Conservation (phyloP, 176 grass and related monocot genomes). For the Oropetium thomaeum region DNA sequence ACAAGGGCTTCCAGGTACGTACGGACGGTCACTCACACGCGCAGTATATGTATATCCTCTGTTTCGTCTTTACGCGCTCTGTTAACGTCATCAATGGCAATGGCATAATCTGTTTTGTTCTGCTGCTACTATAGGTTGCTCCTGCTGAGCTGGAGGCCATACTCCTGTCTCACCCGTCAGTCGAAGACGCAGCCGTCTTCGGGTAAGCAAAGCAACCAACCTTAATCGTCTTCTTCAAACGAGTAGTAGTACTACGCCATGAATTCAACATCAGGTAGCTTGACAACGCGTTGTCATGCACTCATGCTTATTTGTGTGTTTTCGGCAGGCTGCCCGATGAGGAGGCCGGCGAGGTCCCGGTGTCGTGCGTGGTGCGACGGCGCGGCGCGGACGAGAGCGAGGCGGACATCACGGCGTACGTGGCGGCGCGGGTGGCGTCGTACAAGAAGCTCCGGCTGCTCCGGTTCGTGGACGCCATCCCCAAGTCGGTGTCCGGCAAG, state of each 20-base stretch:
- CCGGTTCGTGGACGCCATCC: constrained; percentile 68
- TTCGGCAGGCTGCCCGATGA: constrained; percentile 66
- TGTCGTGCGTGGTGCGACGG: constrained; percentile 63
- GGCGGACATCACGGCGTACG: constrained; percentile 58
- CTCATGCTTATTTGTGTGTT: not conserved
- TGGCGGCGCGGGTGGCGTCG: constrained; percentile 57
- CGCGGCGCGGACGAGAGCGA: constrained; percentile 44
- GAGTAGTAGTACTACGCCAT: not conserved
- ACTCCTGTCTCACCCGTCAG: constrained; percentile 65
- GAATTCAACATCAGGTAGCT: not conserved
- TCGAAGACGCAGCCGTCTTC: constrained; percentile 79
- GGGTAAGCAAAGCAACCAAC: constrained; percentile 29
- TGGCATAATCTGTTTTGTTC: no score
- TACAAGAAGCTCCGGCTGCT: constrained; percentile 74
- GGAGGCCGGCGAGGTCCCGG: constrained; percentile 86
- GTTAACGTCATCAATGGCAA: no score
- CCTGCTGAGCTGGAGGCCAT: constrained; percentile 88
- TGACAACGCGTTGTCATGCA: not conserved
- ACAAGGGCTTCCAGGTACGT: constrained; percentile 83
- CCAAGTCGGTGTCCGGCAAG: constrained; percentile 84
- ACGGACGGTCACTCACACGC: not conserved
- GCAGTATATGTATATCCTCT: not conserved
- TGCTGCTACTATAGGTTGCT: constrained; percentile 42
- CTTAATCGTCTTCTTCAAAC: not conserved
- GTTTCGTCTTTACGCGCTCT: not conserved